These are phyloP conservation scores for Ogataea glucozyma DNA, from an alignment of 805 yeast genomes.

Conservation along the genomic window DNA sequence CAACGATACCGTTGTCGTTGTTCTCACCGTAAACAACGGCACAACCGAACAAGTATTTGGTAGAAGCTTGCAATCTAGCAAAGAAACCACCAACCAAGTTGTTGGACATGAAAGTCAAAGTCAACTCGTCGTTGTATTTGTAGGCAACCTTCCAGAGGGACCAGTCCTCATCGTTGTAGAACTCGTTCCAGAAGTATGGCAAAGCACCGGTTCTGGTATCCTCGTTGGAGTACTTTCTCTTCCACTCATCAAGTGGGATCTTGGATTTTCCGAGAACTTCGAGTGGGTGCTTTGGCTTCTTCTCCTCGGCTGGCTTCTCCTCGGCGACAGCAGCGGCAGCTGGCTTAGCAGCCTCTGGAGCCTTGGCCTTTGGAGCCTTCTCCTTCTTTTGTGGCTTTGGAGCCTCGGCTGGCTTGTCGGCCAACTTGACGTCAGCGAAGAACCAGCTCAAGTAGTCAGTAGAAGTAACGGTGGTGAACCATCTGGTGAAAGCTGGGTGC, in stretches of 20 bases:
- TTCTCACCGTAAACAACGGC: constrained; percentile 97
- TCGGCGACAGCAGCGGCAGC: constrained; percentile 34
- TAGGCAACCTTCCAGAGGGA: constrained; percentile 92
- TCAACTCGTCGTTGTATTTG: constrained; percentile 97
- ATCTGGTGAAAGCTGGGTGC: constrained; percentile 53
- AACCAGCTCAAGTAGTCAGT: constrained; percentile 47
- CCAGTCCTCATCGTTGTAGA: constrained; percentile 90
- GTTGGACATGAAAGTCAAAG: constrained; percentile 97
- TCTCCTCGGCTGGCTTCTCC: constrained; percentile 51
- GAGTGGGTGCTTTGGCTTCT: constrained; percentile 91
- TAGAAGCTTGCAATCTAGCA: constrained; percentile 88
- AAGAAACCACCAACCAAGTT: constrained; percentile 98
- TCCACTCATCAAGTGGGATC: constrained; percentile 86
- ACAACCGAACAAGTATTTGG: constrained; percentile 92
- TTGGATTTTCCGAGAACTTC: constrained; percentile 73
- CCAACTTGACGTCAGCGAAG: constrained; percentile 55
- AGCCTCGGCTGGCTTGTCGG: constrained; percentile 65
- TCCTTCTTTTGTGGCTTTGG: constrained; percentile 75
- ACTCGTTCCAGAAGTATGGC: constrained; percentile 96
- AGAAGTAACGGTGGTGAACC: constrained; percentile 50
- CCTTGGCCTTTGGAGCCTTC: constrained; percentile 47
- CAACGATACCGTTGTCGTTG: constrained; percentile 96
- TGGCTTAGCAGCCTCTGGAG: constrained; percentile 37
- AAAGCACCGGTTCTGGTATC: constrained; percentile 92
- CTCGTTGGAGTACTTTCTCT: constrained; percentile 94